A percentile compares a stretch with the other conserved stretches of the same genome.
Evolutionary conservation across 495 filamentous ascomycete species (phyloP).

Genomic region (Podospora didyma): DNA sequence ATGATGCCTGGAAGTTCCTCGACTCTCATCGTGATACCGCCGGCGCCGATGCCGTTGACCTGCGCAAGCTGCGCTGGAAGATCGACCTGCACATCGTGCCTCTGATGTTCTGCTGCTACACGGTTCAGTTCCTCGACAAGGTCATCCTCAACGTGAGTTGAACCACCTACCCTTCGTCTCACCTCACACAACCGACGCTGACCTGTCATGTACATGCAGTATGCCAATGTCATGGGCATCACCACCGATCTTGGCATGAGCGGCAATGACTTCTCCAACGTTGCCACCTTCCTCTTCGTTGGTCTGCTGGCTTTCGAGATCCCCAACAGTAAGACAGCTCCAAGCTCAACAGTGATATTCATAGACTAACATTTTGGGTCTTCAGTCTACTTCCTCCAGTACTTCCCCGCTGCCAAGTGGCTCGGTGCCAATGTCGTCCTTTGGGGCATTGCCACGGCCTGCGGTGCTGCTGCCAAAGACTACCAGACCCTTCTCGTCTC

Average conservation of each 20-base stretch:
- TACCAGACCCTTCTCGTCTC: conserved; percentile 37
- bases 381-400: conserved; percentile 43
- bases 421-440: conserved; percentile 51
- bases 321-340: conserved; percentile 23
- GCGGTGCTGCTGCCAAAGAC: conserved; percentile 30
- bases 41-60: conserved; percentile 13
- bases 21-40: conserved; percentile 21
- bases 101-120: conserved; percentile 59
- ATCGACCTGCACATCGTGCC: conserved; percentile 37
- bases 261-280: conserved; percentile 36
- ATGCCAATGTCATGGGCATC: conserved; percentile 37
- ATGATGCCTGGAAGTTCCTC: conserved; percentile 33
- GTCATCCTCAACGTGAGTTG: conserved; percentile 50
- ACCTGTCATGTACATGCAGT: conserved; percentile 13
- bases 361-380: conserved; percentile 8
- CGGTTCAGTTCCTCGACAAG: conserved; percentile 66
- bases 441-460: conserved; percentile 44
- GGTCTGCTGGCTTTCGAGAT: conserved; percentile 31
- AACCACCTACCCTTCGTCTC: background rate
- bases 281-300: conserved; percentile 34
- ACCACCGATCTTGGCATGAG: conserved; percentile 24
- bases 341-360: background rate
- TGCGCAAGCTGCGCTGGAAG: conserved; percentile 28
- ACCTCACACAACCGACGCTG: background rate
- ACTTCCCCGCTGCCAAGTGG: conserved; percentile 53